phyloP scores from a whole-genome alignment of 768 basidiomycete species.

The Tricholomella constricta region DNA sequence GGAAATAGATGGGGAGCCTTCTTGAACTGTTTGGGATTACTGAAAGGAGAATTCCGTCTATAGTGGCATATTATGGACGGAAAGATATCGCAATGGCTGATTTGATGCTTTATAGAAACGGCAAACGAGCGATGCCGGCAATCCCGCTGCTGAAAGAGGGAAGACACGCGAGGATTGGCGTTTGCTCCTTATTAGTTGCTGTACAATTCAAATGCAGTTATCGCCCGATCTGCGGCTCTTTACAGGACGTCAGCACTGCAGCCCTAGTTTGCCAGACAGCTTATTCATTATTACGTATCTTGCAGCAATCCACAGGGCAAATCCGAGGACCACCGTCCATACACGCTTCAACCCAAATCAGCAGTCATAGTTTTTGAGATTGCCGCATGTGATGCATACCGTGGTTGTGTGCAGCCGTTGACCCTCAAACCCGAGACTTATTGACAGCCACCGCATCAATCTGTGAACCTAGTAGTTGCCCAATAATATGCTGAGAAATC shows the following conservation, averaged over 20 bases:
- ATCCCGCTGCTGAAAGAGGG: slow-evolving; percentile 23
- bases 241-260: not conserved
- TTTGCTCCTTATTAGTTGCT: slow-evolving; percentile 16
- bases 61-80: slow-evolving; percentile 16
- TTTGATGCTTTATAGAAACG: slow-evolving; percentile 20
- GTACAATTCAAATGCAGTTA: slow-evolving; percentile 14
- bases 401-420: not conserved
- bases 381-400: slow-evolving; percentile 10
- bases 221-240: slow-evolving; percentile 29
- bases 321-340: slow-evolving; percentile 24
- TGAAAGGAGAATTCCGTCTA: slow-evolving; percentile 19
- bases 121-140: slow-evolving; percentile 25
- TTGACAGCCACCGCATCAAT: slow-evolving; percentile 1
- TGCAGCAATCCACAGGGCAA: slow-evolving; percentile 15
- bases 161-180: slow-evolving; percentile 33
- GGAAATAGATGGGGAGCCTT: slow-evolving; percentile 15
- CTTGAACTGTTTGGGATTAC: slow-evolving; percentile 18
- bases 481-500: slow-evolving; percentile 1
- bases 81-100: slow-evolving; percentile 17
- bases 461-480: not conserved
- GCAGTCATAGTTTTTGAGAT: slow-evolving; percentile 6
- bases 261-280: slow-evolving; percentile 6
- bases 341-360: slow-evolving; percentile 2
- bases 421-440: slow-evolving; percentile 2
- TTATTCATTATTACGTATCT: slow-evolving; percentile 13